Evolutionary conservation across 768 basidiomycete genomes (phyloP).

Genomic region (Nidularia sp.): DNA sequence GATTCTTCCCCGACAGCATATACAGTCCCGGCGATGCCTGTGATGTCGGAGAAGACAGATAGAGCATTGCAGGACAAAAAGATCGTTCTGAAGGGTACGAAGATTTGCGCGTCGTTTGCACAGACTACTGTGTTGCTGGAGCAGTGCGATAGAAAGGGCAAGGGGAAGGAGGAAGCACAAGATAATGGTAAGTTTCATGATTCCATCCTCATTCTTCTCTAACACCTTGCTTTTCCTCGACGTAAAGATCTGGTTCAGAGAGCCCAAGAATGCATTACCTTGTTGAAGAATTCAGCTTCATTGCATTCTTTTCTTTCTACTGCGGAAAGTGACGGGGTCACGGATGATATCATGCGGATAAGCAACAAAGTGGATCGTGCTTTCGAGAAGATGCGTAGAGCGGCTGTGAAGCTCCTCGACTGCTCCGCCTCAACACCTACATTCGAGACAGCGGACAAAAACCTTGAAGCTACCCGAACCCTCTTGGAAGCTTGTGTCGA

Average conservation of each 20-base stretch:
- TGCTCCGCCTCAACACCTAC: too few species aligned
- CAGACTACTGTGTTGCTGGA: conserved; percentile 40
- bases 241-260: conserved; percentile 8
- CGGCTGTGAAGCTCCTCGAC: conserved; percentile 45
- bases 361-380: conserved; percentile 56
- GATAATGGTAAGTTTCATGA: too few species aligned
- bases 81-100: conserved; percentile 30
- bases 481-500: conserved; percentile 5
- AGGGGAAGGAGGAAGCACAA: not conserved
- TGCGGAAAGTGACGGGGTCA: not conserved
- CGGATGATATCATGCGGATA: conserved; percentile 27
- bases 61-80: conserved; percentile 8
- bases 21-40: too few species aligned
- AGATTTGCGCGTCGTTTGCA: conserved; percentile 36
- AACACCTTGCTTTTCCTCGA: too few species aligned
- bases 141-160: conserved; percentile 2
- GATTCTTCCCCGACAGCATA: too few species aligned
- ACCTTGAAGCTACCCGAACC: conserved; percentile 9
- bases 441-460: conserved; percentile 11
- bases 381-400: conserved; percentile 54
- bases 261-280: conserved; percentile 12
- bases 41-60: too few species aligned
- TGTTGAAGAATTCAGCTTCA: conserved; percentile 4
- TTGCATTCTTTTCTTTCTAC: not conserved
- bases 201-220: too few species aligned